phyloP scores from a whole-genome alignment of 371 early-diverging fungal species.

The Saksenaea vasiformis region DNA sequence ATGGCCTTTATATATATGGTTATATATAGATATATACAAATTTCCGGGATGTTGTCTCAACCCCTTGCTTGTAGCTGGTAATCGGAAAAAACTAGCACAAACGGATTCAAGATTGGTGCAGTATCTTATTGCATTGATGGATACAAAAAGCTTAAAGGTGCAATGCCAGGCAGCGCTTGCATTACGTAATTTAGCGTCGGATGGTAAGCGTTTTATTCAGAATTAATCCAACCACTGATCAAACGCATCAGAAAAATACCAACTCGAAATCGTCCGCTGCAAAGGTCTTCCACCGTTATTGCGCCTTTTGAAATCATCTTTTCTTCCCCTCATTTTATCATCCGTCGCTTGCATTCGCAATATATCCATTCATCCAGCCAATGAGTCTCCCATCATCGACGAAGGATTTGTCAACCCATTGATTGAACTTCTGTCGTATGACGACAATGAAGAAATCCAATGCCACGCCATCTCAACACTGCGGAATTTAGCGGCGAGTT shows the following conservation, averaged over 20 bases:
- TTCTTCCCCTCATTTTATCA: constrained; percentile 78
- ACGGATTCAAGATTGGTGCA: constrained; percentile 79
- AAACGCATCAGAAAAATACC: constrained; percentile 70
- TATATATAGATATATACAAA: too few relatives aligned
- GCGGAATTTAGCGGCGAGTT: constrained; percentile 85
- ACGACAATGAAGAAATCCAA: constrained; percentile 83
- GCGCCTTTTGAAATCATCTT: constrained; percentile 75
- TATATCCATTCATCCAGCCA: constrained; percentile 87
- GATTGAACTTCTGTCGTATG: constrained; percentile 69
- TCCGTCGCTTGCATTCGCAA: constrained; percentile 95
- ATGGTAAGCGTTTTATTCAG: constrained; percentile 38
- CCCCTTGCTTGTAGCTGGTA: constrained; percentile 40
- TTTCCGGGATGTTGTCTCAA: background rate
- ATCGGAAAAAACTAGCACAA: constrained; percentile 75
- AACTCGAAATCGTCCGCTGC: constrained; percentile 81
- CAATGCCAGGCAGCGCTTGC: constrained; percentile 91
- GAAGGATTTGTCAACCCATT: constrained; percentile 81
- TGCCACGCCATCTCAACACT: constrained; percentile 87
- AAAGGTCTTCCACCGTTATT: constrained; percentile 78
- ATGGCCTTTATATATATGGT: background rate
- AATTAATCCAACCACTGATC: background rate
- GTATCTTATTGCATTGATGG: constrained; percentile 78
- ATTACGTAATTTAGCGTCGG: constrained; percentile 88
- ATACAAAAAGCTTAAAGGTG: constrained; percentile 79
- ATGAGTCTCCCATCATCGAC: constrained; percentile 84